These are phyloP conservation scores for Lonicera japonica DNA, from an alignment of 129 eudicot species.

Conservation along the genomic window DNA sequence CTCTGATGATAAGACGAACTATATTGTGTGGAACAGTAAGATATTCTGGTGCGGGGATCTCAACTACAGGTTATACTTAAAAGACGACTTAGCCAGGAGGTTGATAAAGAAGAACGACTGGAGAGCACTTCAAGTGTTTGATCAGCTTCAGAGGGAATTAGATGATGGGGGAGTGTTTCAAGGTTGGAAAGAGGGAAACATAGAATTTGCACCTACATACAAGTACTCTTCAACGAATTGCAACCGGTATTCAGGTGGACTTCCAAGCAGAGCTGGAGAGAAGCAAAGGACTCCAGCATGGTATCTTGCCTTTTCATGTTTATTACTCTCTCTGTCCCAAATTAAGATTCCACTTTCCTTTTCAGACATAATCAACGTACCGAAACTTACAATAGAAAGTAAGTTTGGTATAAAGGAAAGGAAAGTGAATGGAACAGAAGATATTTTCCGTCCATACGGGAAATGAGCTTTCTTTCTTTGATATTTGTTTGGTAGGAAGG, in stretches of 20 bases:
- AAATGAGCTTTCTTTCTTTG: no score
- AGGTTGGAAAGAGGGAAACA: slow-evolving; percentile 90
- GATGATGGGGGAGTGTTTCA: slow-evolving; percentile 79
- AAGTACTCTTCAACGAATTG: slow-evolving; percentile 63
- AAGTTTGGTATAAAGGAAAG: neutral
- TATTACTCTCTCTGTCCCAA: neutral
- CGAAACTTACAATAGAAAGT: no score
- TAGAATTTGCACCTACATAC: slow-evolving; percentile 88
- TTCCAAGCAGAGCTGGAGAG: slow-evolving; percentile 61
- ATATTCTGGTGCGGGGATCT: slow-evolving; percentile 98
- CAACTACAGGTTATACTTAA: slow-evolving; percentile 70
- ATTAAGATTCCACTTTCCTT: no score
- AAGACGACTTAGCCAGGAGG: slow-evolving; percentile 65
- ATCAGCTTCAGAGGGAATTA: slow-evolving; percentile 62
- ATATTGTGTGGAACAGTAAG: slow-evolving; percentile 60
- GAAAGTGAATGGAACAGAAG: no score
- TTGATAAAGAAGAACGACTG: slow-evolving; percentile 64
- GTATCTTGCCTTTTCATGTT: slow-evolving; percentile 16
- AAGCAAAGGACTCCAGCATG: slow-evolving; percentile 95
- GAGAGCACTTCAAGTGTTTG: slow-evolving; percentile 71
- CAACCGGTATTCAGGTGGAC: slow-evolving; percentile 72
- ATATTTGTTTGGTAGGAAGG: no score
- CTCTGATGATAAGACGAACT: slow-evolving; percentile 10
- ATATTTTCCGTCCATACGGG: no score
- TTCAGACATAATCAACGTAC: no score